Base-by-base conservation (phyloP, 2,329 filamentous ascomycete species). In the Pezicula carpinea region DNA sequence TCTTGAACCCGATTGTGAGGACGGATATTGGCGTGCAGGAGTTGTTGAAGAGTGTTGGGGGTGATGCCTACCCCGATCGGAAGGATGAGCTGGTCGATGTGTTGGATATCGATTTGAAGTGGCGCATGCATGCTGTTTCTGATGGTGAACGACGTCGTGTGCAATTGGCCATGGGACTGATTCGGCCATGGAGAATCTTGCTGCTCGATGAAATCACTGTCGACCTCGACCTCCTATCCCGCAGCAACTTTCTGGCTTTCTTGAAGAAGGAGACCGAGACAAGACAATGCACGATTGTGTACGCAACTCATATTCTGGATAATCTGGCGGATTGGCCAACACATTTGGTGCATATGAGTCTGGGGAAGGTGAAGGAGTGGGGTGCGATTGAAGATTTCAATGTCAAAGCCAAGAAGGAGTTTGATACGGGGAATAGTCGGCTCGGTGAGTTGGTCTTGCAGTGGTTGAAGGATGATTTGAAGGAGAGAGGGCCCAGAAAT, bases 131-230 rank as follows among this genome's bases (percentile, higher is more conserved):
- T 66, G 88, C 91, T 39, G 92, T 99, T 5, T 89, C 83, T 1
- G 93, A 99, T 62, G 93, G 93, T 43, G 93, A 99, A 73, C 73
- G 93, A 14, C 77, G 93, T 14, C 78, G 93, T 15, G 93, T 99
- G 5, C 93, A 99, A 72, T 76, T 99, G 6, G 91, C 91, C 51
- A 99, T 99, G 93, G 93, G 93, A 0, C 74, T 99, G 7, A 69
- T 99, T 38, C 77, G 92, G 3, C 93, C 93, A 1, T 99, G 93
- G 93, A 83, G 82, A 10, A 85, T 99, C 3, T 73, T 99, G 22
- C 74, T 99, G 44, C 77, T 99, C 34, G 93, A 99, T 64, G 92
- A 97, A 67, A 96, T 97, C 66, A 99, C 93, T 1, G 93, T 99
- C 7, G 93, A 99, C 66, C 73, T 99, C 51, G 93, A 99, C 67